phyloP scores from a whole-genome alignment of 1,284 basidiomycete genomes.

The Ceraceosorus bombacis region DNA sequence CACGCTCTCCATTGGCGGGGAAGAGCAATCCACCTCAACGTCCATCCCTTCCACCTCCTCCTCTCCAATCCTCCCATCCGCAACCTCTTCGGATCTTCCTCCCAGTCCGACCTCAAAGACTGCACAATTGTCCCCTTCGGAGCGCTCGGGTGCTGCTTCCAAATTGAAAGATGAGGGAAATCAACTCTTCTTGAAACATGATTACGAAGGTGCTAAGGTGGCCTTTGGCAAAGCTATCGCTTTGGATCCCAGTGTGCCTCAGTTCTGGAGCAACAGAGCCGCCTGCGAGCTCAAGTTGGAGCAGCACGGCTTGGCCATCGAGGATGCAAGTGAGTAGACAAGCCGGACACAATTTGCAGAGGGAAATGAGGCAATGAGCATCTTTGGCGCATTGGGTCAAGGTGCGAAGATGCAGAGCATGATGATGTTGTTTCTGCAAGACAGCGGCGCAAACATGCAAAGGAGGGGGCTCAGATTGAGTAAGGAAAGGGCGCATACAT shows the following conservation, averaged over 20 bases:
- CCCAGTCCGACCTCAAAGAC: constrained; percentile 26
- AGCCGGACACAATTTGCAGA: no score
- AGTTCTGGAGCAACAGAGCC: constrained; percentile 42
- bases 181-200: constrained; percentile 32
- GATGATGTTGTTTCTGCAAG: no score
- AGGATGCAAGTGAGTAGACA: constrained; percentile 29
- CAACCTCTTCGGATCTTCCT: constrained; percentile 34
- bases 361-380: no score
- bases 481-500: neutral
- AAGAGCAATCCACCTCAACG: no score
- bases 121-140: constrained; percentile 22
- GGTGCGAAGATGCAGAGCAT: no score
- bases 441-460: constrained; percentile 1
- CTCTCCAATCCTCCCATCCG: constrained; percentile 13
- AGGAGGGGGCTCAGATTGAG: neutral
- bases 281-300: constrained; percentile 47
- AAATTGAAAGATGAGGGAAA: constrained; percentile 40
- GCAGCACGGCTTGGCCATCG: constrained; percentile 46
- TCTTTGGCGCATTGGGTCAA: no score
- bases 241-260: constrained; percentile 33
- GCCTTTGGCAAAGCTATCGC: constrained; percentile 38
- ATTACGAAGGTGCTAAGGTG: constrained; percentile 37
- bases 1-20: no score
- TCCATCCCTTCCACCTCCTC: no score
- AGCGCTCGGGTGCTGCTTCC: constrained; percentile 25